Percentiles rank a stretch among this genome's conserved stretches.
Conservation (phyloP, 805 yeast species). For the Peterozyma xylosa region DNA sequence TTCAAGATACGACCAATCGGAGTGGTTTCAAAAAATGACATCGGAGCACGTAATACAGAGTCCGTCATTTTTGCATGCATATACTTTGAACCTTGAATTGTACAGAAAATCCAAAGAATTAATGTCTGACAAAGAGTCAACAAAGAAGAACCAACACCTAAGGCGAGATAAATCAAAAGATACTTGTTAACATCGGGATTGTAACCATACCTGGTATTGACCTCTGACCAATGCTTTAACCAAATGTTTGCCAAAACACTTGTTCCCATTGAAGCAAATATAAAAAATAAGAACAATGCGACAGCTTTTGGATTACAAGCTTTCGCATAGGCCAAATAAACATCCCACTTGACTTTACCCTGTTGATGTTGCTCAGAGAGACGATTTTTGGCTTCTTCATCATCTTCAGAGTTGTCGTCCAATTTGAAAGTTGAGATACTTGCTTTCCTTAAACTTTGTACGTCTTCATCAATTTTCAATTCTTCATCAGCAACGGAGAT, state of each 20-base stretch:
- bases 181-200: constrained; percentile 73
- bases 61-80: constrained; percentile 43
- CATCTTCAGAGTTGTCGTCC: constrained; percentile 25
- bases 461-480: constrained; percentile 22
- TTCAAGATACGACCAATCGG: constrained; percentile 79
- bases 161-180: constrained; percentile 62
- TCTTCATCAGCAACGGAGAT: constrained; percentile 20
- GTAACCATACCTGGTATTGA: constrained; percentile 57
- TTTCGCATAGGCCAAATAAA: constrained; percentile 74
- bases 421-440: constrained; percentile 46
- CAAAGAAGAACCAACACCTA: constrained; percentile 65
- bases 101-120: constrained; percentile 59
- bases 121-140: constrained; percentile 59
- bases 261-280: constrained; percentile 44
- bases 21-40: constrained; percentile 82
- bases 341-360: constrained; percentile 87
- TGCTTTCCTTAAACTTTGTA: constrained; percentile 50
- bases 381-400: constrained; percentile 30
- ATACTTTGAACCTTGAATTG: constrained; percentile 38
- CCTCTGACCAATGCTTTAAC: constrained; percentile 75
- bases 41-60: constrained; percentile 67
- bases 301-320: constrained; percentile 79
- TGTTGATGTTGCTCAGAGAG: constrained; percentile 74
- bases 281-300: constrained; percentile 41
- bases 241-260: constrained; percentile 48